phyloP scores from a whole-genome alignment of 2,329 filamentous ascomycete genomes.

The Pseudopyricularia javanii region DNA sequence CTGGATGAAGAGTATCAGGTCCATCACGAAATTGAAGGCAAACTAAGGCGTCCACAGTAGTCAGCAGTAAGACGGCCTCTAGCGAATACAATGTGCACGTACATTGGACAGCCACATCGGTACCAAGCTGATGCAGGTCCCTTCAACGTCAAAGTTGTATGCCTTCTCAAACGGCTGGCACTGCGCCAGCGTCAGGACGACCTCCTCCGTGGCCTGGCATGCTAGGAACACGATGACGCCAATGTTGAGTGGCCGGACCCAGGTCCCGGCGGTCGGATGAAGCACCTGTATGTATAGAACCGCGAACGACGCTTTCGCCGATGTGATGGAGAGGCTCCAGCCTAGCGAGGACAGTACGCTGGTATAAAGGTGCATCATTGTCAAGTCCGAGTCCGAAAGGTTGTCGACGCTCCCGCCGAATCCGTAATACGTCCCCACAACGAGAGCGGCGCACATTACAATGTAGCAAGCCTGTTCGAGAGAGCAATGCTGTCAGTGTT shows the following conservation, averaged over 20 bases:
- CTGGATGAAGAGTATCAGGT: slow-evolving; percentile 6
- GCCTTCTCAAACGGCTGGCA: slow-evolving; percentile 4
- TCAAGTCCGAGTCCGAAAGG: not conserved
- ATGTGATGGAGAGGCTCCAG: slow-evolving; percentile 4
- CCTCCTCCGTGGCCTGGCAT: slow-evolving; percentile 6
- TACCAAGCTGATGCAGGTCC: slow-evolving; percentile 2
- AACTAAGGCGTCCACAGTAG: not conserved
- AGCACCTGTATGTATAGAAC: slow-evolving; percentile 6
- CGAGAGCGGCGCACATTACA: not conserved
- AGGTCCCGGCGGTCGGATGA: not conserved
- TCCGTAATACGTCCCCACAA: not conserved
- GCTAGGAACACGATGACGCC: slow-evolving; percentile 2
- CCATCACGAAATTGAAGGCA: slow-evolving; percentile 5
- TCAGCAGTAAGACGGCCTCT: not conserved
- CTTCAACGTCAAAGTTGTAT: not conserved
- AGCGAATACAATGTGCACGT: not conserved
- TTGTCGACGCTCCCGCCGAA: not conserved
- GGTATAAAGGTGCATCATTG: not conserved
- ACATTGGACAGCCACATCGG: slow-evolving; percentile 4
- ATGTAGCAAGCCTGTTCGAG: not conserved
- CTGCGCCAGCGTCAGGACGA: slow-evolving; percentile 3
- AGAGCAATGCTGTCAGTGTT: not conserved
- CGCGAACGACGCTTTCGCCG: slow-evolving; percentile 7
- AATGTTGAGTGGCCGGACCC: slow-evolving; percentile 4
- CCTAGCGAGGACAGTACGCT: not conserved